Conservation (phyloP, 495 filamentous ascomycete species). For the Tuber melanosporum region DNA sequence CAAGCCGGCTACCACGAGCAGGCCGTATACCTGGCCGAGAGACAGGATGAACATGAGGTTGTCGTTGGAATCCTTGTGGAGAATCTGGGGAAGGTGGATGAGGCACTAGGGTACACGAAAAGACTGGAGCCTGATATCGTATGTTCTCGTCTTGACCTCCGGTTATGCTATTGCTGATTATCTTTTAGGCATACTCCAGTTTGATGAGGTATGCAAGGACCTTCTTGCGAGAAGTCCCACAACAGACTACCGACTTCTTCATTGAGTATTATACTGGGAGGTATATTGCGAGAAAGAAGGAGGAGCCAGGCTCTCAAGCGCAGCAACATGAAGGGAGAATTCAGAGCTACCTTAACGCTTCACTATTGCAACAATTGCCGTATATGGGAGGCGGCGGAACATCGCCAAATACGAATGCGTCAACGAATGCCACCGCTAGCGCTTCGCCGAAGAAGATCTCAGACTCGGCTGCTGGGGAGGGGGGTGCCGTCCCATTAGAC, state of each 20-base stretch:
- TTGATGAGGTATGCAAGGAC: constrained; percentile 94
- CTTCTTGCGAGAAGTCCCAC: constrained; percentile 73
- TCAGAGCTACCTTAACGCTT: constrained; percentile 40
- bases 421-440: constrained; percentile 21
- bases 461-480: constrained; percentile 38
- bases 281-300: constrained; percentile 62
- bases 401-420: constrained; percentile 45
- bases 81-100: constrained; percentile 79
- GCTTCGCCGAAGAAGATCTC: constrained; percentile 40
- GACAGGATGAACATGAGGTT: constrained; percentile 87
- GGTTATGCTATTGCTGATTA: constrained; percentile 31
- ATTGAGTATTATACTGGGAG: constrained; percentile 86
- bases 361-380: constrained; percentile 50
- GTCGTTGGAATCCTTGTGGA: constrained; percentile 94
- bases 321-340: constrained; percentile 32
- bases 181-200: constrained; percentile 66
- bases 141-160: constrained; percentile 37
- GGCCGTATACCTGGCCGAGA: constrained; percentile 88
- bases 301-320: constrained; percentile 48
- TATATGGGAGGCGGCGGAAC: constrained; percentile 56
- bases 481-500: constrained; percentile 30
- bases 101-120: constrained; percentile 87
- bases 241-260: constrained; percentile 74
- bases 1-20: constrained; percentile 98
- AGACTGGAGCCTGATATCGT: constrained; percentile 75